Percentiles rank a stretch among this genome's conserved stretches.
phyloP scores from a whole-genome alignment of 257 asterid species.

The Cynanchum wilfordii region DNA sequence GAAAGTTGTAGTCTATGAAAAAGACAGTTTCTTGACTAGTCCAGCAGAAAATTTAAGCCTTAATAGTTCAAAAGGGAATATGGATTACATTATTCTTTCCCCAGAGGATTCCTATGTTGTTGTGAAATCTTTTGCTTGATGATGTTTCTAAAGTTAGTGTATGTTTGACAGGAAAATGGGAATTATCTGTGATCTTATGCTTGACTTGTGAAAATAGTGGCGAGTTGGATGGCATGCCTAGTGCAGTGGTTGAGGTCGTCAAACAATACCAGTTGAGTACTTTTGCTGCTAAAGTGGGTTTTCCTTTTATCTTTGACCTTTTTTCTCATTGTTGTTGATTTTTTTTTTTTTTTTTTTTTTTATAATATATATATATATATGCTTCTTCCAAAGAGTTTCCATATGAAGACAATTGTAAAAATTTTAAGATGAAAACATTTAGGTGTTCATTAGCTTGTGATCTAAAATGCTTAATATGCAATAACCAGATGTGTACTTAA shows the following conservation, averaged over 20 bases:
- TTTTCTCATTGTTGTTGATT: neutral
- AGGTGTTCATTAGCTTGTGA: neutral
- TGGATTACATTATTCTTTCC: neutral
- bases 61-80: neutral
- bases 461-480: neutral
- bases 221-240: conserved; percentile 36
- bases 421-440: neutral
- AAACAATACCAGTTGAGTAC: conserved; percentile 81
- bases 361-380: too few species aligned
- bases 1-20: neutral
- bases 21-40: neutral
- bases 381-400: neutral
- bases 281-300: conserved; percentile 79
- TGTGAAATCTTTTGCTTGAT: neutral
- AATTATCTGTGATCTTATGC: conserved; percentile 59
- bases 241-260: conserved; percentile 59
- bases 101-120: neutral
- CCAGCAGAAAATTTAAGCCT: neutral
- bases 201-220: conserved; percentile 38
- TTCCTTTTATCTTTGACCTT: conserved; percentile 26
- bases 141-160: conserved; percentile 10
- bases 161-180: conserved; percentile 52
- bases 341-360: neutral
- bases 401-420: neutral
- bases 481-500: neutral